These are phyloP conservation scores for Aspergillus ibericus DNA, from an alignment of 2,329 filamentous ascomycete species.

Conservation along the genomic window DNA sequence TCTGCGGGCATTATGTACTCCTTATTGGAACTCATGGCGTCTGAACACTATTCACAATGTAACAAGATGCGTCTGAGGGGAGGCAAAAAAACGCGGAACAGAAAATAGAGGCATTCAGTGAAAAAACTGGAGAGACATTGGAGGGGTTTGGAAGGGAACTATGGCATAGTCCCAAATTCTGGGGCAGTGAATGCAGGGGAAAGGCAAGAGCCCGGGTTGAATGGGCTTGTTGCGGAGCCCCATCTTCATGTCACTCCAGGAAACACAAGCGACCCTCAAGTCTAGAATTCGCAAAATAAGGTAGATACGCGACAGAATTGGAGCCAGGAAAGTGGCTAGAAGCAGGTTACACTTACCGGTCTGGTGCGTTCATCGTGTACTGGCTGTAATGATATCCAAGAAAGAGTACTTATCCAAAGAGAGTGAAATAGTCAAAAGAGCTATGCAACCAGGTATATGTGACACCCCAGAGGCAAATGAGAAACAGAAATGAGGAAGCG, in stretches of 20 bases:
- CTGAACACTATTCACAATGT: not conserved
- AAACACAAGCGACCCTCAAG: not conserved
- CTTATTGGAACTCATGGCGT: conserved; percentile 14
- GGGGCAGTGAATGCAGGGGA: not conserved
- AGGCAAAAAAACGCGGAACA: not conserved
- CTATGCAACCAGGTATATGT: not conserved
- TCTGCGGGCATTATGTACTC: conserved; percentile 20
- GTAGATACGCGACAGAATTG: not conserved
- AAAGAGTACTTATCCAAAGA: not conserved
- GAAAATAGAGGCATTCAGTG: not conserved
- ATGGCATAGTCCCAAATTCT: not conserved
- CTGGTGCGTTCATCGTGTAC: conserved; percentile 50
- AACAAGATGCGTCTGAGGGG: not conserved
- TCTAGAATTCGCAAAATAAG: not conserved
- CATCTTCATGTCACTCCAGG: not conserved
- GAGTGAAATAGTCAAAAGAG: conserved; percentile 4
- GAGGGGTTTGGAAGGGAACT: too few relatives aligned
- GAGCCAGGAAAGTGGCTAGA: not conserved
- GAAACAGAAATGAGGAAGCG: not conserved
- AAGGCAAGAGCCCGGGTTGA: not conserved
- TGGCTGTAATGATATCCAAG: conserved; percentile 1
- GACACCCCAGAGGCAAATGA: not conserved
- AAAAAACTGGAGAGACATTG: not conserved
- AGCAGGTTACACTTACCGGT: conserved; percentile 38
- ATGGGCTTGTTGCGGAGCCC: not conserved